Base-by-base conservation (phyloP, 176 grass and related monocot species). In the Zea mays region DNA sequence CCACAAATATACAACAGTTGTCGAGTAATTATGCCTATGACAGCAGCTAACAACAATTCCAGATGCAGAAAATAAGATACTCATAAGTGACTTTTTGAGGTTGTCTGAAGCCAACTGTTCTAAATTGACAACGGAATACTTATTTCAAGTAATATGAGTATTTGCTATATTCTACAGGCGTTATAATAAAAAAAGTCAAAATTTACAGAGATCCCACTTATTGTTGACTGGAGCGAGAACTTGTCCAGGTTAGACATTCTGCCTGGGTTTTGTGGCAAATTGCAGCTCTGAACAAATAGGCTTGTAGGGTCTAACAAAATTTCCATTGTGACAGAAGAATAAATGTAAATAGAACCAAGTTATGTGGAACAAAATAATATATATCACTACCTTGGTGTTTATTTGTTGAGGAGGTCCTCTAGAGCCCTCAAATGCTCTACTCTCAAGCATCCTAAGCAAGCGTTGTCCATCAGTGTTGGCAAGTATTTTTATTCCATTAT, bases 401-500 rank as follows among this genome's bases (percentile, higher is more conserved):
- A 99, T 89, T 79, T 99, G 96, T 86, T 92, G 92, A 66, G 90
- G 81, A 17, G 78, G 74, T 39, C 96, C 92, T 54, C 90, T 90
- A 76, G 91, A 86, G 16, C 92, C 90, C 52, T 99, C 96, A 81
- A 90, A 93, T 76, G 90, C 83, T 67, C 92, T 92, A 80, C 90
- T 87, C 71, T 99, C 96, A 13, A 99, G 78, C 87, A 99, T 91
- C 70, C 92, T 88, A 67, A 99, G 69, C 86, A 99, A 87, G 66
- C 92, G 88, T 7, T 99, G 96, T 2, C 96, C 96, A 84, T 99
- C 96, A 60, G 86, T 86, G 72, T 99, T 99, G 6, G 92, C 96
- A 75, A 99, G 78, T 82, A 99, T 99, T 82, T 95, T 99, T 84
- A 99, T 96, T 51, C 92, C 96, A 78, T 96, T 99, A 39, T 99